These are phyloP conservation scores for Diplodia scrobiculata DNA, from an alignment of 2,329 filamentous ascomycete genomes.

Conservation along the genomic window DNA sequence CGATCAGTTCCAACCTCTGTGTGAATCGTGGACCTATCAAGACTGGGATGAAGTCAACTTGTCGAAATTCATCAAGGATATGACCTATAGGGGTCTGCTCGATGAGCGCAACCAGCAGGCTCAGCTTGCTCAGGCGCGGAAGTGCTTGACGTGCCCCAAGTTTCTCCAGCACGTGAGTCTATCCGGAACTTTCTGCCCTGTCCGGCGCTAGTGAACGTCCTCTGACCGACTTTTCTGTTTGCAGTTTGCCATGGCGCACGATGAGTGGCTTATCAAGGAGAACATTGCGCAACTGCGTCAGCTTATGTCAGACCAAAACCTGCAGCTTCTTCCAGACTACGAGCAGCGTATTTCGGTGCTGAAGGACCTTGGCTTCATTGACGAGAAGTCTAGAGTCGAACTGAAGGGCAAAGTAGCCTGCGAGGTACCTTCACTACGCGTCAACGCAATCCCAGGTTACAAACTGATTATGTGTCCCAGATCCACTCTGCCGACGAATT, in stretches of 20 bases:
- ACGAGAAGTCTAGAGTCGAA: constrained; percentile 81
- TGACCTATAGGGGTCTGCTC: constrained; percentile 77
- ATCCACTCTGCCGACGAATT: constrained; percentile 97
- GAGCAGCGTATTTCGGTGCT: constrained; percentile 91
- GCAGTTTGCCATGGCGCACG: constrained; percentile 91
- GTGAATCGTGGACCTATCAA: constrained; percentile 70
- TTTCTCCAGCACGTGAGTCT: constrained; percentile 85
- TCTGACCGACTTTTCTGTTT: constrained; percentile 19
- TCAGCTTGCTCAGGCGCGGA: constrained; percentile 62
- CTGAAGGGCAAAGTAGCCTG: constrained; percentile 98
- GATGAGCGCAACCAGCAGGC: constrained; percentile 69
- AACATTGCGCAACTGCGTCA: constrained; percentile 86
- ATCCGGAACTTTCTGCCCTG: constrained; percentile 5
- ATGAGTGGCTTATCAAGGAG: constrained; percentile 94
- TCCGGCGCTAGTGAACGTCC: constrained; percentile 27
- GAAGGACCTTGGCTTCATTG: constrained; percentile 89
- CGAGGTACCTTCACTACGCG: constrained; percentile 58
- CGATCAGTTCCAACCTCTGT: constrained; percentile 68
- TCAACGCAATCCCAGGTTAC: constrained; percentile 17
- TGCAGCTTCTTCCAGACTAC: constrained; percentile 93
- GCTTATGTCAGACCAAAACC: constrained; percentile 91
- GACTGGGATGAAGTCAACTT: constrained; percentile 86
- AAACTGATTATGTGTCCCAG: constrained; percentile 38
- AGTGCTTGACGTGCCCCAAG: constrained; percentile 69
- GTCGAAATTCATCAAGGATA: constrained; percentile 71